These are phyloP conservation scores for Agrocybe pediades DNA, from an alignment of 768 basidiomycete species.

Conservation along the genomic window DNA sequence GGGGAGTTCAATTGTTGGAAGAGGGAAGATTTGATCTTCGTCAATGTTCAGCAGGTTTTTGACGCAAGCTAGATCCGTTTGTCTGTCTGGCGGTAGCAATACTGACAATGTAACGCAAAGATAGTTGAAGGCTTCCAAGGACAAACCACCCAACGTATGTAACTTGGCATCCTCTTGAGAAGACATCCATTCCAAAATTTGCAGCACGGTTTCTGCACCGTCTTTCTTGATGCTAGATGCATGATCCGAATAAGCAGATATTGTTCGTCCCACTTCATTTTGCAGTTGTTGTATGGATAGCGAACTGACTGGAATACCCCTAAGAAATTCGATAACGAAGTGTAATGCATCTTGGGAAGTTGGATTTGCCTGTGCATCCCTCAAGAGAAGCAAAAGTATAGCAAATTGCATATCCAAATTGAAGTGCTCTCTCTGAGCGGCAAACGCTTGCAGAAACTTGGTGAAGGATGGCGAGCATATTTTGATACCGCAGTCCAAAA, in stretches of 20 bases:
- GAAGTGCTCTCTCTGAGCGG: slow-evolving; percentile 25
- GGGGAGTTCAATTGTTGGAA: slow-evolving; percentile 32
- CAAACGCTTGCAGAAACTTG: slow-evolving; percentile 37
- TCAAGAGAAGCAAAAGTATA: slow-evolving; percentile 33
- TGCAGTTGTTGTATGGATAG: slow-evolving; percentile 30
- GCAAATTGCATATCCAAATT: slow-evolving; percentile 30
- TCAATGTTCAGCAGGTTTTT: slow-evolving; percentile 37
- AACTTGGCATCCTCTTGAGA: slow-evolving; percentile 44
- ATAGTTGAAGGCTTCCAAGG: slow-evolving; percentile 43
- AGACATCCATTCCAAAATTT: slow-evolving; percentile 59
- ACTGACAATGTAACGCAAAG: slow-evolving; percentile 42
- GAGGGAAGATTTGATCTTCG: slow-evolving; percentile 37
- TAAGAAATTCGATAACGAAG: slow-evolving; percentile 24
- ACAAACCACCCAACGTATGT: slow-evolving; percentile 50
- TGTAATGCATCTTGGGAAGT: slow-evolving; percentile 23
- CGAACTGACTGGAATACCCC: slow-evolving; percentile 19
- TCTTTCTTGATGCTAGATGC: slow-evolving; percentile 32
- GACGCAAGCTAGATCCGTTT: slow-evolving; percentile 20
- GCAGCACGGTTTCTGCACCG: slow-evolving; percentile 38
- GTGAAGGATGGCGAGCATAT: slow-evolving; percentile 46
- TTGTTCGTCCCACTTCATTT: slow-evolving; percentile 34
- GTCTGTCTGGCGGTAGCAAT: slow-evolving; percentile 26
- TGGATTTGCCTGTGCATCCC: slow-evolving; percentile 30
- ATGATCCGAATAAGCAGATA: slow-evolving; percentile 30
- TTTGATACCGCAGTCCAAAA: slow-evolving; percentile 51